Base-by-base conservation (phyloP, 2,329 filamentous ascomycete genomes). In the Blastomyces emzantsi region DNA sequence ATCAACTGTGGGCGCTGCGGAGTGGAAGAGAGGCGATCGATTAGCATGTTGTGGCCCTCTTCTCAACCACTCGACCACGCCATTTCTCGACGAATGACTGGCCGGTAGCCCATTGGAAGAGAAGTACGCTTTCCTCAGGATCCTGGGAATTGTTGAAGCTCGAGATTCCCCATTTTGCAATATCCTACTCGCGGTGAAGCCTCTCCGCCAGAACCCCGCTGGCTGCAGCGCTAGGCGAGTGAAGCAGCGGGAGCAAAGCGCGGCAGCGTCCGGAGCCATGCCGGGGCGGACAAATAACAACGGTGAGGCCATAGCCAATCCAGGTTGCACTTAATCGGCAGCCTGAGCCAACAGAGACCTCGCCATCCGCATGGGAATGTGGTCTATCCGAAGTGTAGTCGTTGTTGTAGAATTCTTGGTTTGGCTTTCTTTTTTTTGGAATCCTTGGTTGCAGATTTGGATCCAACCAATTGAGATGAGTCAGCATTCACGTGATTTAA, bases 51-150 rank as follows among this genome's bases (percentile, higher is more conserved):
- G 67, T 2, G 73, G 71, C 0, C 71, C 19, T 15, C 39, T 28
- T 60, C 62, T 62, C 11, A 63, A 63, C 63, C 64, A 64, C 25
- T 62, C 71, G 1, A 74, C 63, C 6, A 74, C 60, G 2, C 67
- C 69, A 15, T 69, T 64, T 45, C 69, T 73, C 2, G 60, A 63
- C 1, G 65, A 61, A 11, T 68, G 55, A 6, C 64, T 61, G 54
- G 69, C 69, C 3, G 66, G 67, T 0, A 70, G 62, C 28, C 70
- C 67, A 68, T 76, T 73, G 13, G 74, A 69, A n/a, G 73, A 76
- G 63, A 78, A 78, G 66, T 77, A 78, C 28, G 75, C 69, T 66
- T 74, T 76, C 49, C 75, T 69, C 15, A 77, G 64, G 13, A 70
- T 62, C 13, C 70, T 66, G 1, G 72, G 70, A 22, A 70, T 59